Base-by-base conservation (phyloP, 1,284 basidiomycete genomes). In the Irpex rosettiformis region DNA sequence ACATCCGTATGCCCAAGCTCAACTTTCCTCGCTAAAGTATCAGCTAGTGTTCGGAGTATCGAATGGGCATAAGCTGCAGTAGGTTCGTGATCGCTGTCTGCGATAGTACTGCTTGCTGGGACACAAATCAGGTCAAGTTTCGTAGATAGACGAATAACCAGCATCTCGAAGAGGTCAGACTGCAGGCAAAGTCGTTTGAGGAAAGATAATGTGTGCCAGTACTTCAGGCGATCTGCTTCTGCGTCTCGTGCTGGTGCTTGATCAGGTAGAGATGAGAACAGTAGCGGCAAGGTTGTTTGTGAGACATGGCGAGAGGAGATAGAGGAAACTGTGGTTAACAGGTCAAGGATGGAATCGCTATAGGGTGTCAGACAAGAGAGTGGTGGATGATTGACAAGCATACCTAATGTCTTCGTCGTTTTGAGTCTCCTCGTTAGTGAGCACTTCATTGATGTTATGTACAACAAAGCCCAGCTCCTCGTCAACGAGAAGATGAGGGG, bases 401-500 rank as follows among this genome's bases (percentile, higher is more conserved):
- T 56, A 87, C 88, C 81, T 84, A 54, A 80, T 69, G 49, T 86
- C 84, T 21, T 82, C 80, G 4, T 71, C 75, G 21, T 56, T 28
- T 28, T 88, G 85, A 13, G 85, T 81, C 25, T 79, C 75, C 43
- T 81, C 77, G 22, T 78, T 77, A 37, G 82, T 75, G 30, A 94
- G 72, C 8, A 94, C 73, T 52, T 93, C 88, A 65, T 92, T 87
- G 29, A 91, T 79, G 56, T 84, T 86, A 58, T 88, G 85, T 1
- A 96, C 89, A 47, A 94, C 76, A 68, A 89, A 94, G 10, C 85
- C 83, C 2, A 93, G 72, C 70, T 98, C 96, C 28, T 87, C 81
- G 53, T 85, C 79, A 0, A 81, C 76, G 28, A 96, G 75, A 48
- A 95, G 80, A 0, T 73, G 72, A 1, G 79, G 75, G 3, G 91